phyloP scores from a whole-genome alignment of 345 rosid genomes.

The Citrus glauca region DNA sequence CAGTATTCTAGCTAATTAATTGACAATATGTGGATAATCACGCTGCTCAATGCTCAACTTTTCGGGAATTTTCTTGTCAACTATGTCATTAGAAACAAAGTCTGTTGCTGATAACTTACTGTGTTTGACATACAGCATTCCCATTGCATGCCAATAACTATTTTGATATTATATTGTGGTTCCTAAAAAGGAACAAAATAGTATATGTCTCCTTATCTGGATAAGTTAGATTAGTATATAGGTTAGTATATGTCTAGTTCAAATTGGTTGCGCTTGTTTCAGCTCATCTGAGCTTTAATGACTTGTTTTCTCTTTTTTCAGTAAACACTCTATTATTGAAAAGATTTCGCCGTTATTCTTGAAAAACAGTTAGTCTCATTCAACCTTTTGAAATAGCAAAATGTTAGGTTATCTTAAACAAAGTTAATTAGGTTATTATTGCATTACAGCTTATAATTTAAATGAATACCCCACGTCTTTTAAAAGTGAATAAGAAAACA shows the following conservation, averaged over 20 bases:
- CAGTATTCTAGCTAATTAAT: neutral
- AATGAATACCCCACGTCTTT: neutral
- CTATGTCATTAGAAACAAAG: neutral
- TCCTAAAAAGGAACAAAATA: too few species aligned
- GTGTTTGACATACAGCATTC: neutral
- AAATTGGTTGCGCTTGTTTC: neutral
- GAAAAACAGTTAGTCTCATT: neutral
- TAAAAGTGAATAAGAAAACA: neutral
- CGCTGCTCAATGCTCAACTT: neutral
- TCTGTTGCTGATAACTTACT: neutral
- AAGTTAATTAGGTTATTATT: neutral
- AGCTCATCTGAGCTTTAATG: neutral
- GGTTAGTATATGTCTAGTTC: neutral
- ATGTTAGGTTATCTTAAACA: neutral
- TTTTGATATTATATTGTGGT: neutral
- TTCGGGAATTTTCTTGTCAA: neutral
- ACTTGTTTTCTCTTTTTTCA: neutral
- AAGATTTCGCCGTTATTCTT: neutral
- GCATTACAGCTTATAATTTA: neutral
- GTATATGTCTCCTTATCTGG: neutral
- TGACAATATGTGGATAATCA: neutral
- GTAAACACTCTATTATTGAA: neutral
- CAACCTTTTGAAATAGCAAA: neutral
- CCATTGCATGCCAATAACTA: neutral
- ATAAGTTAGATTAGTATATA: neutral